phyloP scores from a whole-genome alignment of 768 basidiomycete species.

The Phlebiopsis flavidoalba region DNA sequence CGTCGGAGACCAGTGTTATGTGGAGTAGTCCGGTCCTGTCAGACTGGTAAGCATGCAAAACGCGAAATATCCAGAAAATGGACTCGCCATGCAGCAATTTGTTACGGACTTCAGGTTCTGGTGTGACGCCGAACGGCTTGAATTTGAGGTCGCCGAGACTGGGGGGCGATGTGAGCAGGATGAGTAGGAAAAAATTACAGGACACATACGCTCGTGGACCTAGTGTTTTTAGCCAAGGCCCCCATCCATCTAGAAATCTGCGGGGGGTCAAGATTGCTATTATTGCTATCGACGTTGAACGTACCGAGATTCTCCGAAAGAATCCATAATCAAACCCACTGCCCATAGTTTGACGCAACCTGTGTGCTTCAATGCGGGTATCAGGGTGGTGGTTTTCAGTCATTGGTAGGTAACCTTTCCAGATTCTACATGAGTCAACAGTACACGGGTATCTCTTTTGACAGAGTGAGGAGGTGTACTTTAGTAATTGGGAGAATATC shows the following conservation, averaged over 20 bases:
- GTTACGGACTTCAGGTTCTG: slow-evolving; percentile 86
- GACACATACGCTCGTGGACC: slow-evolving; percentile 71
- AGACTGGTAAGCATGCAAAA: background rate
- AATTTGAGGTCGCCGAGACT: slow-evolving; percentile 88
- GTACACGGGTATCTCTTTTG: slow-evolving; percentile 79
- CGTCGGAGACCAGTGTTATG: slow-evolving; percentile 88
- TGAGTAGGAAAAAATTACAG: background rate
- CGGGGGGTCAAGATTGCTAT: background rate
- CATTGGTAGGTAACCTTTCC: slow-evolving; percentile 78
- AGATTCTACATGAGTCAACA: slow-evolving; percentile 69
- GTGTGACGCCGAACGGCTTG: slow-evolving; percentile 88
- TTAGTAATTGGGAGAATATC: background rate
- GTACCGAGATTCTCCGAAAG: slow-evolving; percentile 88
- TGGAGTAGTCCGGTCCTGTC: slow-evolving; percentile 82
- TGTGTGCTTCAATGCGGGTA: slow-evolving; percentile 74
- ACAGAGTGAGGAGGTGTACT: background rate
- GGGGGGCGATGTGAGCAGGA: background rate
- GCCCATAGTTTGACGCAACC: slow-evolving; percentile 87
- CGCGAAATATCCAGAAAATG: background rate
- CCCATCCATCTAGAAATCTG: slow-evolving; percentile 83
- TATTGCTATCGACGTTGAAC: slow-evolving; percentile 8
- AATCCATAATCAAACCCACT: slow-evolving; percentile 87
- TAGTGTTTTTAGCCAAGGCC: slow-evolving; percentile 85
- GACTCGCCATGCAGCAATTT: slow-evolving; percentile 67
- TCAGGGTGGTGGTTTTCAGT: slow-evolving; percentile 98